Base-by-base conservation (phyloP, 2,329 filamentous ascomycete genomes). In the Talaromyces sp. region DNA sequence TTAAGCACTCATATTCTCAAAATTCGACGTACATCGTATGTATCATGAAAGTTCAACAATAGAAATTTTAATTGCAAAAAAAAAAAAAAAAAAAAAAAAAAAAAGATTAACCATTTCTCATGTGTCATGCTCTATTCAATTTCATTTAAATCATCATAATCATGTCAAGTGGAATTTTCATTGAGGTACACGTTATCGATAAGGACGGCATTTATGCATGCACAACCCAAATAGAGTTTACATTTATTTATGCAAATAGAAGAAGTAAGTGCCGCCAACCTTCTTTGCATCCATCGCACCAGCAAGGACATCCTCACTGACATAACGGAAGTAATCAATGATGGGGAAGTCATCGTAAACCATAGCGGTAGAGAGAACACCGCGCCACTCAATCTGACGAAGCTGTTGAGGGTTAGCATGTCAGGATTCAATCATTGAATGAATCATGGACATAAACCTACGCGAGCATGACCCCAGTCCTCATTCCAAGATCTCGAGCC, bases 271-370 rank as follows among this genome's bases (percentile, higher is more conserved):
- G 1, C 55, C 47, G 37, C 20, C 52, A 2, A 35, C 14, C 16
- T 29, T 48, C 36, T 58, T 61, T 17, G 53, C 48, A 48, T 65
- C 59, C 61, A 65, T 65, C 10, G 54, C 61, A 9, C 58, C 62
- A 2, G 57, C 55, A 19, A 63, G 30, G 35, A 56, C 47, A 8
- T 53, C 17, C 16, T 58, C 55, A 24, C 49, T 52, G 7, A 61
- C 57, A 32, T 55, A 53, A 9, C 61, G 53, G 47, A 63, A 63
- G 20, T 65, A 55, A 43, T 65, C 62, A 35, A 65, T 60, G 19
- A 63, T 58, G 3, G 61, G 56, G n/a, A 49, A 42, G 9, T 58
- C 40, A 41, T 61, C 56, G 19, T 64, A 61, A 7, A 64, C 45
- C 58, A 64, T 61, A 3, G 58, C 56, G 11, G 56, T 57, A 3